These are phyloP conservation scores for Scedosporium boydii DNA, from an alignment of 2,329 filamentous ascomycete genomes.

Conservation along the genomic window DNA sequence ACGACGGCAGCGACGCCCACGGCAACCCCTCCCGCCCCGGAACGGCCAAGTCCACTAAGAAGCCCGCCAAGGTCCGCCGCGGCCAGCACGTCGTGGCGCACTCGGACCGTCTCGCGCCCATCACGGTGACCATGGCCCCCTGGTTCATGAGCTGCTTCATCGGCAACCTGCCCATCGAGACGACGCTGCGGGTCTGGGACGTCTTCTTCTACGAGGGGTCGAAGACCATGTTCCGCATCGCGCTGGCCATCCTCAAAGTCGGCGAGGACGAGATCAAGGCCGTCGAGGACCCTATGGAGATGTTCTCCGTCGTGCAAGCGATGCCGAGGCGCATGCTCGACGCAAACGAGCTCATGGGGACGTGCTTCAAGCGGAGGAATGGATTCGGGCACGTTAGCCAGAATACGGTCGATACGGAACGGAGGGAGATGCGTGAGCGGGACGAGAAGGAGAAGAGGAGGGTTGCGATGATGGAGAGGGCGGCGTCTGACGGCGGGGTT, in stretches of 20 bases:
- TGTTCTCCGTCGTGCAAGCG: conserved; percentile 87
- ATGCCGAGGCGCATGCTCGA: conserved; percentile 75
- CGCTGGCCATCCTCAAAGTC: conserved; percentile 82
- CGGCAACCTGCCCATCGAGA: conserved; percentile 84
- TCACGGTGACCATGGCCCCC: conserved; percentile 84
- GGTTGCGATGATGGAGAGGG: background rate
- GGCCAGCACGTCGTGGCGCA: conserved; percentile 21
- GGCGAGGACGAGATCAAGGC: conserved; percentile 73
- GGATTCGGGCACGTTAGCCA: conserved; percentile 77
- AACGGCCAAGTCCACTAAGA: conserved; percentile 21
- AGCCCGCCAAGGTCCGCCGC: conserved; percentile 27
- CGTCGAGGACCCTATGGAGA: conserved; percentile 82
- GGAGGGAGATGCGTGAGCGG: conserved; percentile 56
- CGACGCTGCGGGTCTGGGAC: conserved; percentile 88
- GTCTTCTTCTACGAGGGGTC: conserved; percentile 92
- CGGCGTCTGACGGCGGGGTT: background rate
- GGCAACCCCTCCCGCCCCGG: conserved; percentile 18
- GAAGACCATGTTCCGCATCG: conserved; percentile 87
- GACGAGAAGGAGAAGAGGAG: conserved; percentile 29
- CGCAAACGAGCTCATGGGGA: conserved; percentile 71
- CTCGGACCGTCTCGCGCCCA: conserved; percentile 62
- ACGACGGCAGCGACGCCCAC: conserved; percentile 40
- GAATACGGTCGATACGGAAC: conserved; percentile 66
- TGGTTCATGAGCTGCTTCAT: conserved; percentile 99
- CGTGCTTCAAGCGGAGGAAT: conserved; percentile 71